A percentile compares a stretch with the other conserved stretches of the same genome.
phyloP scores from a whole-genome alignment of 169 alveolate genomes.

The Cytauxzoon felis region DNA sequence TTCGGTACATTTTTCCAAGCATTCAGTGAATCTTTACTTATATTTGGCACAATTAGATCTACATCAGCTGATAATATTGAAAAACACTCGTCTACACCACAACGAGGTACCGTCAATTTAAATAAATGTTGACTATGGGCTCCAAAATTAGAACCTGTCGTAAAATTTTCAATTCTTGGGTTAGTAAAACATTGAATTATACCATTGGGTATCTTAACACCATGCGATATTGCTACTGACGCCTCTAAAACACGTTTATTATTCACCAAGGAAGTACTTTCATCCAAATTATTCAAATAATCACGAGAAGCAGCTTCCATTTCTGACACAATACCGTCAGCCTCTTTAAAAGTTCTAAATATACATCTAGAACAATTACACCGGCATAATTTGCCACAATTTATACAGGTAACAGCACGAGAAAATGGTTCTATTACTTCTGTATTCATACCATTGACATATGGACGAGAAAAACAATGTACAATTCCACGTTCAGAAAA shows the following conservation, averaged over 20 bases:
- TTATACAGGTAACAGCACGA: constrained; percentile 47
- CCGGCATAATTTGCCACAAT: constrained; percentile 58
- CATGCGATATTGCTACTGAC: background rate
- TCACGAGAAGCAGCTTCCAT: background rate
- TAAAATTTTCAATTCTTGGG: background rate
- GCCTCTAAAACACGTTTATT: background rate
- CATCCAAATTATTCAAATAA: background rate
- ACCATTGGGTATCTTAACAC: background rate
- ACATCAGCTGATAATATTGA: constrained; percentile 5
- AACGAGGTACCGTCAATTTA: constrained; percentile 10
- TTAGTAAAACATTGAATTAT: background rate
- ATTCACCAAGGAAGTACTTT: background rate
- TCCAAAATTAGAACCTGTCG: background rate
- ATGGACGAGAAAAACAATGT: constrained; percentile 53
- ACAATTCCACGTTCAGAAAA: constrained; percentile 58
- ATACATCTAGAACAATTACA: constrained; percentile 50
- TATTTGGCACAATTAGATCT: background rate
- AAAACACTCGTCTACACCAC: constrained; percentile 21
- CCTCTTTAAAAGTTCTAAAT: constrained; percentile 10
- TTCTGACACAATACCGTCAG: background rate
- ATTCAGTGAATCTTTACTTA: background rate
- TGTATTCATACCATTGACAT: constrained; percentile 16
- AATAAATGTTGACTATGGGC: constrained; percentile 28
- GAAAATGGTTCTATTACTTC: constrained; percentile 16
- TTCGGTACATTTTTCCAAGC: constrained; percentile 29